These are phyloP conservation scores for Hypoxylon sp. DNA, from an alignment of 2,329 filamentous ascomycete species.

Conservation along the genomic window DNA sequence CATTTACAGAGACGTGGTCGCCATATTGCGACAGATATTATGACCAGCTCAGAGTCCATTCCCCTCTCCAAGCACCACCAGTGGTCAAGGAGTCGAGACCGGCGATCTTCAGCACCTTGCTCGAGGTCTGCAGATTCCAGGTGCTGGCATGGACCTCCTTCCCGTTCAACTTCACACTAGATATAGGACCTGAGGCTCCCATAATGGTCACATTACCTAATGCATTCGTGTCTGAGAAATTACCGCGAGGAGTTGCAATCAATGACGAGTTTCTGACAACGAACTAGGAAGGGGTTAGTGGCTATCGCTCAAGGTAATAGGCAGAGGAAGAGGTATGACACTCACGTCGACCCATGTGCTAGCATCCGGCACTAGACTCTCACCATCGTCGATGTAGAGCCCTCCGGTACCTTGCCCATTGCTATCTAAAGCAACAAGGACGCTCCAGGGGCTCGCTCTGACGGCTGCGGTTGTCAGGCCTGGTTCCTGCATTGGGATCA, in stretches of 20 bases:
- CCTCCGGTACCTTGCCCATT: conserved; percentile 69
- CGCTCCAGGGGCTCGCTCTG: conserved; percentile 74
- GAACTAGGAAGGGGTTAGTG: conserved; percentile 54
- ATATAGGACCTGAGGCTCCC: conserved; percentile 61
- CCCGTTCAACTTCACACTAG: conserved; percentile 67
- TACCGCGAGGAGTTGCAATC: conserved; percentile 62
- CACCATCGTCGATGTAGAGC: conserved; percentile 82
- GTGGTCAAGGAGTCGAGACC: conserved; percentile 63
- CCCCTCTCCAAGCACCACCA: conserved; percentile 68
- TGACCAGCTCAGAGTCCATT: conserved; percentile 71
- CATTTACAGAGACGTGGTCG: conserved; percentile 1
- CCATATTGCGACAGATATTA: conserved; percentile 31
- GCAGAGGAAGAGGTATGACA: conserved; percentile 25
- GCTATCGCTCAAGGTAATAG: background rate
- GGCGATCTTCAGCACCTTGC: conserved; percentile 63
- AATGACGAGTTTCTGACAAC: conserved; percentile 59
- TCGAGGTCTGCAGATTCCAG: conserved; percentile 64
- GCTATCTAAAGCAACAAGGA: conserved; percentile 72
- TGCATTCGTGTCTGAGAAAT: conserved; percentile 67
- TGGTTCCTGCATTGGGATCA: conserved; percentile 77
- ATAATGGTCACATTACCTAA: conserved; percentile 74
- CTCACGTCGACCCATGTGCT: conserved; percentile 67
- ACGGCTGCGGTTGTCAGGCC: conserved; percentile 75
- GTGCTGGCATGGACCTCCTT: conserved; percentile 55
- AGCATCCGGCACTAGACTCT: conserved; percentile 69